Percentiles rank a stretch among this genome's conserved stretches.
phyloP scores from a whole-genome alignment of 345 rosid species.

The Euphorbia lathyris region DNA sequence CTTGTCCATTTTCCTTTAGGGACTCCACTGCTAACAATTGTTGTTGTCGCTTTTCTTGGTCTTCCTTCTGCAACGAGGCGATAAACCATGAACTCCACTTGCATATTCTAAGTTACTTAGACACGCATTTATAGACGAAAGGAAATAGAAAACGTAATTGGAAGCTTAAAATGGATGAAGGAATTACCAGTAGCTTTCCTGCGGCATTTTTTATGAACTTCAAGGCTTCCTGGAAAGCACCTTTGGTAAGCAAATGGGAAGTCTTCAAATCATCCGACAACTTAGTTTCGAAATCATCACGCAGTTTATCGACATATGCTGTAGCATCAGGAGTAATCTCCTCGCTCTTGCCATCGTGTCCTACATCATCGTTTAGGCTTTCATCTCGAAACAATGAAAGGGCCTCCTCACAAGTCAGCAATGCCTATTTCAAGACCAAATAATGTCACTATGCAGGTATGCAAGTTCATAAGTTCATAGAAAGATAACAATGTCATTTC shows the following conservation, averaged over 20 bases:
- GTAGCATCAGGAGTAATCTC: slow-evolving; percentile 45
- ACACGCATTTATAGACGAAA: not conserved
- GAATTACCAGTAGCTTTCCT: slow-evolving; percentile 55
- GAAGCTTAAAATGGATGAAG: not conserved
- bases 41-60: slow-evolving; percentile 53
- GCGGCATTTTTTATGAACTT: slow-evolving; percentile 62
- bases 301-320: slow-evolving; percentile 46
- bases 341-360: no score
- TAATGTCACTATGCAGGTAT: no score
- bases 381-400: slow-evolving; percentile 43
- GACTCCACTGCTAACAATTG: no score
- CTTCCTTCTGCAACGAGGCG: slow-evolving; percentile 44
- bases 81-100: not conserved
- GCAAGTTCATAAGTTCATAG: no score
- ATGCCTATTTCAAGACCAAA: no score
- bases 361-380: slow-evolving; percentile 33
- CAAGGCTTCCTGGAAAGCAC: slow-evolving; percentile 74
- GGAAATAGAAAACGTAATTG: not conserved
- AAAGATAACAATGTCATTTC: no score
- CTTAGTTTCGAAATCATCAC: slow-evolving; percentile 54
- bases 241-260: slow-evolving; percentile 57
- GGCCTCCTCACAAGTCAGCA: slow-evolving; percentile 69
- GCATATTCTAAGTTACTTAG: no score
- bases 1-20: no score
- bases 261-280: slow-evolving; percentile 85